These are phyloP conservation scores for Pseudotsuga menziesii DNA, from an alignment of 75 land plant species.

Conservation along the genomic window DNA sequence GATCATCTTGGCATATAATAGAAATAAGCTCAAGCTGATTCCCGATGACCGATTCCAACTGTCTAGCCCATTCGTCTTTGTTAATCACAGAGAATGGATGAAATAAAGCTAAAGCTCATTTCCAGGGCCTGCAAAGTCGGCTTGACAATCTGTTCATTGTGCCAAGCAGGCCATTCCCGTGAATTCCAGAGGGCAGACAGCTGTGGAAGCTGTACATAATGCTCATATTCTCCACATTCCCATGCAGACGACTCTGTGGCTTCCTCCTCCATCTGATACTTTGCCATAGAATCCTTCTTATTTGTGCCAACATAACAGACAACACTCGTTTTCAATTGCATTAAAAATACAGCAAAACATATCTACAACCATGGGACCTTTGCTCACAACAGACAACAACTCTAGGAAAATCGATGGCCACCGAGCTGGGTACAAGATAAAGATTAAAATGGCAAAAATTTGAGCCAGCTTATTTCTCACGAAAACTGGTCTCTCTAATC, in stretches of 20 bases:
- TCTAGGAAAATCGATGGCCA: too few species aligned
- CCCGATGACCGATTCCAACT: slow-evolving; percentile 40
- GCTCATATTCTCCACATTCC: slow-evolving; percentile 47
- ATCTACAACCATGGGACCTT: too few species aligned
- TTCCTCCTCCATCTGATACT: neutral
- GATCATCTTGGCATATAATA: slow-evolving; percentile 40
- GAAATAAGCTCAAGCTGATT: slow-evolving; percentile 54
- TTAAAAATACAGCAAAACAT: too few species aligned
- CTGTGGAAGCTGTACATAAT: slow-evolving; percentile 56
- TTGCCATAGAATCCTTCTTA: neutral
- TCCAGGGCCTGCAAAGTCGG: slow-evolving; percentile 63
- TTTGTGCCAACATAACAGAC: neutral
- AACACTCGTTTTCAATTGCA: too few species aligned
- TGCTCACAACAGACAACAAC: too few species aligned
- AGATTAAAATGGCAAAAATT: too few species aligned
- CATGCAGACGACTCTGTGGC: slow-evolving; percentile 3
- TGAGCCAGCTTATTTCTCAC: too few species aligned
- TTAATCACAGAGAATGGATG: slow-evolving; percentile 52
- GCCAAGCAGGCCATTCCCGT: slow-evolving; percentile 45
- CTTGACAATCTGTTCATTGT: slow-evolving; percentile 42
- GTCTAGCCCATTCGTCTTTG: slow-evolving; percentile 48
- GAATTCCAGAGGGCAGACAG: slow-evolving; percentile 40
- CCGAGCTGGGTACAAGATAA: too few species aligned
- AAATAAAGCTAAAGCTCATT: slow-evolving; percentile 65
- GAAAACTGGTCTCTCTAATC: too few species aligned